These are phyloP conservation scores for Boletus rubroflammeus DNA, from an alignment of 768 basidiomycete species.

Conservation along the genomic window DNA sequence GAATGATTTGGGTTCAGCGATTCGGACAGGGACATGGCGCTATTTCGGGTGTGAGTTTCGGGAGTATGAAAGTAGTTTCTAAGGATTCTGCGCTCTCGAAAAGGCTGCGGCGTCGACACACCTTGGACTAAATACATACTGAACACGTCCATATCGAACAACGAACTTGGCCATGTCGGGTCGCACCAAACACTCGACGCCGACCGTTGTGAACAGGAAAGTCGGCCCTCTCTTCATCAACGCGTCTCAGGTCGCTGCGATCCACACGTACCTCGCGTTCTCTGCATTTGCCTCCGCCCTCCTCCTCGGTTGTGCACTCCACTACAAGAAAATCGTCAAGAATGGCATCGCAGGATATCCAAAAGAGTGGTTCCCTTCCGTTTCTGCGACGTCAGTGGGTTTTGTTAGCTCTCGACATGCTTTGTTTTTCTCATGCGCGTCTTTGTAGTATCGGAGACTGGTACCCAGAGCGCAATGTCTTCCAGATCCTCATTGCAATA, in stretches of 20 bases:
- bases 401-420: neutral
- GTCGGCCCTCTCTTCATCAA: slow-evolving; percentile 27
- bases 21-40: no score
- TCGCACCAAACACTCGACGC: slow-evolving; percentile 10
- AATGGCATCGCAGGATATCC: slow-evolving; percentile 82
- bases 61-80: no score
- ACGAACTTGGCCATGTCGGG: slow-evolving; percentile 15
- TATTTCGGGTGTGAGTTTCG: no score
- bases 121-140: neutral
- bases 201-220: slow-evolving; percentile 4
- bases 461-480: slow-evolving; percentile 81
- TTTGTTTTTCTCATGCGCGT: slow-evolving; percentile 1
- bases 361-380: slow-evolving; percentile 88
- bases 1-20: no score
- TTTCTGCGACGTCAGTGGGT: slow-evolving; percentile 68
- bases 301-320: slow-evolving; percentile 58
- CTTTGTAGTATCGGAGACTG: slow-evolving; percentile 79
- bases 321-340: slow-evolving; percentile 82
- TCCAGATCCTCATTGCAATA: slow-evolving; percentile 84
- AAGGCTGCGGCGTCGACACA: no score
- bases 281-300: slow-evolving; percentile 66
- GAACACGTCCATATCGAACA: neutral
- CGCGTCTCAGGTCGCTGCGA: slow-evolving; percentile 55
- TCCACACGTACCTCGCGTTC: slow-evolving; percentile 64
- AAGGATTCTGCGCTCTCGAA: no score